Evolutionary conservation across 2,329 filamentous ascomycete genomes (phyloP).

Genomic region (Magnaporthiopsis rhizophila): DNA sequence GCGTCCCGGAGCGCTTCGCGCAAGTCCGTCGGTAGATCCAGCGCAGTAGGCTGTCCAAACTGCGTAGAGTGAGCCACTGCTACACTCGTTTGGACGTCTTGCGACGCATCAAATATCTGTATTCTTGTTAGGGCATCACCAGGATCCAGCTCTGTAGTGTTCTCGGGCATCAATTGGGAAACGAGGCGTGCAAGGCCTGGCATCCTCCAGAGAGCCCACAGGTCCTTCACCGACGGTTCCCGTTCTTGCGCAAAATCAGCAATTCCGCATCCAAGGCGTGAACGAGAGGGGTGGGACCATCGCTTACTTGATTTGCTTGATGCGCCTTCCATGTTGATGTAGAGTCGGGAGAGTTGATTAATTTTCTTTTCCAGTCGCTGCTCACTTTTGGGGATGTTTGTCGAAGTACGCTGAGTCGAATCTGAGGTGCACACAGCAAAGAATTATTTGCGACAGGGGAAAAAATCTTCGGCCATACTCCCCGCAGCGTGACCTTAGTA

Average conservation of each 20-base stretch:
- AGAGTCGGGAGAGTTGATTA: too few species aligned
- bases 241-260: neutral
- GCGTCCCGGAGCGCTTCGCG: neutral
- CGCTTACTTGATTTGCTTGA: too few species aligned
- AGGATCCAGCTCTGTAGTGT: neutral
- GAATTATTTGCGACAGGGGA: neutral
- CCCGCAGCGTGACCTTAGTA: too few species aligned
- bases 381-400: too few species aligned
- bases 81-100: neutral
- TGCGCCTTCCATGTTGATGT: too few species aligned
- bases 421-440: too few species aligned
- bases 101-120: neutral
- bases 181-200: too few species aligned
- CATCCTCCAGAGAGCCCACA: neutral
- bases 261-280: neutral
- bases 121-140: neutral
- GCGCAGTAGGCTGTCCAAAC: neutral
- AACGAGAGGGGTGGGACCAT: too few species aligned
- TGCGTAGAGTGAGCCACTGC: neutral
- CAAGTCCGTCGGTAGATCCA: neutral
- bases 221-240: neutral
- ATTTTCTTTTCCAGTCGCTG: too few species aligned
- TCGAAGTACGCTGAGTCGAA: too few species aligned
- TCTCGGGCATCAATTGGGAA: neutral
- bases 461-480: neutral